Percentiles rank a stretch among this genome's conserved stretches.
These are phyloP conservation scores for Solanum virginianum DNA, from an alignment of 257 asterid species.

Conservation along the genomic window DNA sequence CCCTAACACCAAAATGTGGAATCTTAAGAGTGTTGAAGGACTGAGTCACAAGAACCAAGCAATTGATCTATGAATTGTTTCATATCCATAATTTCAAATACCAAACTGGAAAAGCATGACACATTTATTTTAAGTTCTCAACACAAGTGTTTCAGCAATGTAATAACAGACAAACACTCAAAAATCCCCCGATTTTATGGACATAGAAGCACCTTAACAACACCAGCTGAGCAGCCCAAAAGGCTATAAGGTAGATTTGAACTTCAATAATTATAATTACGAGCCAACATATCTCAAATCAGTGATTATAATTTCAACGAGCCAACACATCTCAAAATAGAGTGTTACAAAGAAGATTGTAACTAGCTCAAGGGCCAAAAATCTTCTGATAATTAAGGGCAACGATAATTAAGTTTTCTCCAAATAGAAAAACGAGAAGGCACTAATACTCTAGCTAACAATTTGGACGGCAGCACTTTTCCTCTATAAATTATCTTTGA, in stretches of 20 bases:
- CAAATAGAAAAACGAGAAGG: neutral
- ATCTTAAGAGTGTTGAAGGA: neutral
- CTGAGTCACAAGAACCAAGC: neutral
- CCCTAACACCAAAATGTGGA: neutral
- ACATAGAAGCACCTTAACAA: neutral
- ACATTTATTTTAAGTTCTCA: neutral
- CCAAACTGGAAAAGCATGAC: neutral
- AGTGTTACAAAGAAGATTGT: neutral
- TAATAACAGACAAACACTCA: neutral
- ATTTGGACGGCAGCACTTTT: neutral
- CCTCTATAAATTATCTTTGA: neutral
- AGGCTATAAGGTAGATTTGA: neutral
- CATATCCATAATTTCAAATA: neutral
- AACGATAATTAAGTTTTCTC: neutral
- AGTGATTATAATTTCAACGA: neutral
- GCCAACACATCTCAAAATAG: neutral
- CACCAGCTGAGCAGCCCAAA: neutral
- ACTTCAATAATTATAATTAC: neutral
- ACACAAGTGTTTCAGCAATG: neutral
- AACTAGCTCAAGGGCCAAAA: neutral
- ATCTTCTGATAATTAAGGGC: neutral
- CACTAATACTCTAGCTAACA: neutral
- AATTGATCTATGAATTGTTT: neutral
- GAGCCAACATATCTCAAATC: neutral
- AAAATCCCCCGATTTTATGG: neutral